Evolutionary conservation across 164 flowering plant genomes (phyloP).

Genomic region (Umbilicus rupestris): DNA sequence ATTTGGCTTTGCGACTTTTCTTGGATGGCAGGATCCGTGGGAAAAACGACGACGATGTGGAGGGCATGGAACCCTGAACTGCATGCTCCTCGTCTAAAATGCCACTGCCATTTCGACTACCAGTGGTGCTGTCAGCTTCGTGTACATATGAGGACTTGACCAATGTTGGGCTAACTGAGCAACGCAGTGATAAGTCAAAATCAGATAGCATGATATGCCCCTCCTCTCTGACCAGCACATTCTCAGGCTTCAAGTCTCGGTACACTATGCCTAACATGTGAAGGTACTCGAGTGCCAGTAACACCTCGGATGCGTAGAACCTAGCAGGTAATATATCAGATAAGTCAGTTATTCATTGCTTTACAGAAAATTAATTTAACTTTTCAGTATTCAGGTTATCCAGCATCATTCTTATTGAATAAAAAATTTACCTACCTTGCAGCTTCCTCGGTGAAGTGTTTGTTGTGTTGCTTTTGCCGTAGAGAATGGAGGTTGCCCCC

Average conservation of each 20-base stretch:
- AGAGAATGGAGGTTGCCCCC: conserved; percentile 5
- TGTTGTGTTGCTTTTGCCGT: conserved; percentile 3
- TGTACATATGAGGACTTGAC: conserved; percentile 3
- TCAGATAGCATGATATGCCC: conserved; percentile 6
- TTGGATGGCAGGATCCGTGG: conserved; percentile 6
- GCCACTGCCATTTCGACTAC: neutral
- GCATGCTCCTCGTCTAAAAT: conserved; percentile 3
- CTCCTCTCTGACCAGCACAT: conserved; percentile 1
- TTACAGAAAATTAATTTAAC: neutral
- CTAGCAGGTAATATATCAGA: neutral
- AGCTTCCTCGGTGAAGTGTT: conserved; percentile 2
- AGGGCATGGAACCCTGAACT: neutral
- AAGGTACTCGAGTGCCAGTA: neutral
- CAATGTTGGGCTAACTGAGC: neutral
- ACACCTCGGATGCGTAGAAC: conserved; percentile 1
- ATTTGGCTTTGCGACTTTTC: neutral
- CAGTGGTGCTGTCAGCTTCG: neutral
- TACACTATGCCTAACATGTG: conserved; percentile 8
- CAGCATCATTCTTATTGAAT: neutral
- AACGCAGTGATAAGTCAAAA: neutral
- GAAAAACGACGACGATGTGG: neutral
- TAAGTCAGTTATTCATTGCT: neutral
- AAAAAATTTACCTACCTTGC: neutral
- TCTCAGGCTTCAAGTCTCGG: conserved; percentile 4
- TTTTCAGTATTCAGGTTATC: neutral